Conservation (phyloP, 139 green algal genomes). For the Microglena sp. region DNA sequence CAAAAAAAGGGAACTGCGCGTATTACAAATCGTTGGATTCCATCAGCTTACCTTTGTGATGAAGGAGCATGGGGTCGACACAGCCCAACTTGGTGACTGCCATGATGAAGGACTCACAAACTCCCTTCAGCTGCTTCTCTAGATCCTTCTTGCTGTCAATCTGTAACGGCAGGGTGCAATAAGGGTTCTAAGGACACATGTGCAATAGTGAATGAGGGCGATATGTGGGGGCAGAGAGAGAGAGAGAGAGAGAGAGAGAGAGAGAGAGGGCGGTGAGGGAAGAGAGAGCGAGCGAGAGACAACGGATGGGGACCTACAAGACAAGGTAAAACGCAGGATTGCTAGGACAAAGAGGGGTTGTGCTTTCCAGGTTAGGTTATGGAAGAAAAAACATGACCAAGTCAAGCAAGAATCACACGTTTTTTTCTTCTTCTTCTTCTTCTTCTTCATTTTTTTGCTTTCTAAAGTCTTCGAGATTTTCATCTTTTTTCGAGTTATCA, state of each 20-base stretch:
- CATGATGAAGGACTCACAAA: conserved; percentile 94
- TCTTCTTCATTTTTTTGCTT: too few species aligned
- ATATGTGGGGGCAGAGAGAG: neutral
- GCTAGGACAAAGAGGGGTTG: too few species aligned
- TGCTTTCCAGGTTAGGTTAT: too few species aligned
- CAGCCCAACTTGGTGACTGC: conserved; percentile 76
- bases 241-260: neutral
- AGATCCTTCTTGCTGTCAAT: conserved; percentile 89
- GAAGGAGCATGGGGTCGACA: conserved; percentile 92
- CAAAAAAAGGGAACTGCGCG: too few species aligned
- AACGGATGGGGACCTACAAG: neutral
- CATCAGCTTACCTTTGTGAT: conserved; percentile 32
- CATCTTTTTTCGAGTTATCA: too few species aligned
- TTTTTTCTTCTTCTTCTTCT: too few species aligned
- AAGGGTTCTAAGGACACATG: neutral
- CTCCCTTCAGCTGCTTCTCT: conserved; percentile 82
- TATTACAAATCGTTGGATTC: too few species aligned
- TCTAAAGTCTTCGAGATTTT: too few species aligned
- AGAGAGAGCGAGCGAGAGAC: neutral
- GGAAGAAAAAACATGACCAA: too few species aligned
- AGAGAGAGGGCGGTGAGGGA: too few species aligned
- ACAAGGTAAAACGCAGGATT: too few species aligned
- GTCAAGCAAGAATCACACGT: too few species aligned
- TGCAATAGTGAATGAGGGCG: neutral
- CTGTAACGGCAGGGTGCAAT: conserved; percentile 13